Percentiles rank a stretch among this genome's conserved stretches.
Conservation (phyloP, 1,284 basidiomycete genomes). For the Tilletia setariae region DNA sequence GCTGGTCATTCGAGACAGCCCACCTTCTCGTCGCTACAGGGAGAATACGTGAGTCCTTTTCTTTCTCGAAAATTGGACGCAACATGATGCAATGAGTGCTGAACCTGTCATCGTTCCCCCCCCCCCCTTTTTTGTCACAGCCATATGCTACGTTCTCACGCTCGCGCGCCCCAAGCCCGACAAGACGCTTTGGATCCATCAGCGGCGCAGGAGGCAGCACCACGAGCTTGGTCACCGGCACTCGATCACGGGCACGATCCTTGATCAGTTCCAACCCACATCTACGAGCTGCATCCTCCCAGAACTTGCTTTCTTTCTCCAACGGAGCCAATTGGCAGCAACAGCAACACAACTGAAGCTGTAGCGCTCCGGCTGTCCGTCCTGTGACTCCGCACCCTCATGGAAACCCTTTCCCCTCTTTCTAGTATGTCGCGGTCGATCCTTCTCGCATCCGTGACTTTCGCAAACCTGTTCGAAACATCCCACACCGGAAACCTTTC, state of each 20-base stretch:
- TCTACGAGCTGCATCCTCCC: conserved; percentile 31
- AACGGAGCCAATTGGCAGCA: too few species aligned
- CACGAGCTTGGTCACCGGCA: conserved; percentile 31
- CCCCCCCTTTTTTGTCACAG: background rate
- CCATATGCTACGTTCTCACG: conserved; percentile 36
- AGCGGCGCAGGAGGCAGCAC: conserved; percentile 15
- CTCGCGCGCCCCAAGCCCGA: conserved; percentile 41
- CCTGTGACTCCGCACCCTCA: too few species aligned
- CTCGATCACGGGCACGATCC: conserved; percentile 40
- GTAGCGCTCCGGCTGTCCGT: too few species aligned
- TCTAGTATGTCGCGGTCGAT: too few species aligned
- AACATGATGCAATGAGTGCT: background rate
- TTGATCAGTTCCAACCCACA: conserved; percentile 29
- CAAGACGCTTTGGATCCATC: conserved; percentile 29
- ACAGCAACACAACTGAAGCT: too few species aligned
- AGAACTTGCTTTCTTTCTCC: conserved; percentile 28
- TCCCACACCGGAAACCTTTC: too few species aligned
- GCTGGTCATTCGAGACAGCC: conserved; percentile 1
- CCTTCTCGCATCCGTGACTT: too few species aligned
- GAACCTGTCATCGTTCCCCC: background rate
- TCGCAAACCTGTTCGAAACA: too few species aligned
- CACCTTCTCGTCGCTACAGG: background rate
- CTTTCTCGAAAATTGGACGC: background rate
- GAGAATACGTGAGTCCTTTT: conserved; percentile 4
- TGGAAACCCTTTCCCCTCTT: too few species aligned